phyloP scores from a whole-genome alignment of 2,329 filamentous ascomycete species.

The Fusarium zealandicum region DNA sequence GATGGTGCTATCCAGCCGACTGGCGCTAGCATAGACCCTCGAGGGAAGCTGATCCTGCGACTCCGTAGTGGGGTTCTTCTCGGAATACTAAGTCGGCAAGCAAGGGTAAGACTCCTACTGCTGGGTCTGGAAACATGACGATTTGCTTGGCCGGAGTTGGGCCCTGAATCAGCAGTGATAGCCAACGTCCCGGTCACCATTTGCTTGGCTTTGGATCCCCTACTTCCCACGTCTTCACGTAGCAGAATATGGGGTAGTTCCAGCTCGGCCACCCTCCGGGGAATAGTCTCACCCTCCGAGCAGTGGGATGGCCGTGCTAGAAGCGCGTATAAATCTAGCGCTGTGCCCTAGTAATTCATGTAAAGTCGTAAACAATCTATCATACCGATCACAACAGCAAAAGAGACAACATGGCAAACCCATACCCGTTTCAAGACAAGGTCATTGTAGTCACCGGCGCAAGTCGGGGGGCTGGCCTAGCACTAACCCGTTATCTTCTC shows the following conservation, averaged over 20 bases:
- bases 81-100: too few species aligned
- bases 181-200: background rate
- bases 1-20: constrained; percentile 7
- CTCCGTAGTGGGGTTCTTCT: too few species aligned
- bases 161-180: background rate
- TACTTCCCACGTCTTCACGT: background rate
- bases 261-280: background rate
- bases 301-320: background rate
- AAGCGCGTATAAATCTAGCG: constrained; percentile 18
- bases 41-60: too few species aligned
- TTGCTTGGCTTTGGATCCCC: background rate
- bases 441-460: constrained; percentile 70
- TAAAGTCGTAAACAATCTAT: background rate
- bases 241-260: background rate
- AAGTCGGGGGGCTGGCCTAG: constrained; percentile 64
- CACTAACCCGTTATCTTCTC: constrained; percentile 59
- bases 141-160: background rate
- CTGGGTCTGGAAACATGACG: background rate
- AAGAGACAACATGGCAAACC: constrained; percentile 33
- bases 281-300: background rate
- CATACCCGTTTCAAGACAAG: constrained; percentile 50
- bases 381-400: background rate
- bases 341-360: background rate
- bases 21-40: background rate
- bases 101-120: constrained; percentile 7